Conservation (phyloP, 75 land plant species). For the Azolla pinnata region DNA sequence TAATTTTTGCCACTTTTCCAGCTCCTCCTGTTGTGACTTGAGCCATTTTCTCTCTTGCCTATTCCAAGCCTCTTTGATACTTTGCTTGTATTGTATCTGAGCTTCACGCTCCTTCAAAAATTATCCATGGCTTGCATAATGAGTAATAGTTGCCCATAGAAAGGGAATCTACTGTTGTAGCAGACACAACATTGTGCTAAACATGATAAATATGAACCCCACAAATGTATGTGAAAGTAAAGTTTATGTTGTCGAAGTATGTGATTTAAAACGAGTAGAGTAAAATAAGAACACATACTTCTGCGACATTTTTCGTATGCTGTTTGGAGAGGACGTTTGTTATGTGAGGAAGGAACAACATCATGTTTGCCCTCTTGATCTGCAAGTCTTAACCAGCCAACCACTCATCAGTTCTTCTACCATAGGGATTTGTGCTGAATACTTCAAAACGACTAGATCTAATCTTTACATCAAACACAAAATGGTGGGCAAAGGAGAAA, state of each 20-base stretch:
- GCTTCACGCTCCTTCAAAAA: background rate
- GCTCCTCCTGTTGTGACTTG: background rate
- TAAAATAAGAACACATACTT: background rate
- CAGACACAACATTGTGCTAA: background rate
- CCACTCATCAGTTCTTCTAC: background rate
- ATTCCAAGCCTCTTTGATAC: background rate
- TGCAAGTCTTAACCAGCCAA: background rate
- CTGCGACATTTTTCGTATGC: background rate
- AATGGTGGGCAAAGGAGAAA: too few relatives aligned
- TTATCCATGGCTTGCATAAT: background rate
- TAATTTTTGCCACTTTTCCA: background rate
- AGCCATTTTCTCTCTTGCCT: background rate
- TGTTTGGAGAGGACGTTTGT: background rate
- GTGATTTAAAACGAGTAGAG: background rate
- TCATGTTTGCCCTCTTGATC: background rate
- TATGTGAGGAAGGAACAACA: background rate
- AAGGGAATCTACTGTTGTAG: background rate
- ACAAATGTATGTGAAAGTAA: too few relatives aligned
- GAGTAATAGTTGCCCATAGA: background rate
- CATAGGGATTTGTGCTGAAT: too few relatives aligned
- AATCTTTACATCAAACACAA: too few relatives aligned
- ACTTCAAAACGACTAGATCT: too few relatives aligned
- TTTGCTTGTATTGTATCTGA: background rate
- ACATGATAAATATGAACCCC: background rate
- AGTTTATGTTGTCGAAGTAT: too few relatives aligned